These are phyloP conservation scores for Sequoiadendron giganteum DNA, from an alignment of 75 land plant genomes.

Conservation along the genomic window DNA sequence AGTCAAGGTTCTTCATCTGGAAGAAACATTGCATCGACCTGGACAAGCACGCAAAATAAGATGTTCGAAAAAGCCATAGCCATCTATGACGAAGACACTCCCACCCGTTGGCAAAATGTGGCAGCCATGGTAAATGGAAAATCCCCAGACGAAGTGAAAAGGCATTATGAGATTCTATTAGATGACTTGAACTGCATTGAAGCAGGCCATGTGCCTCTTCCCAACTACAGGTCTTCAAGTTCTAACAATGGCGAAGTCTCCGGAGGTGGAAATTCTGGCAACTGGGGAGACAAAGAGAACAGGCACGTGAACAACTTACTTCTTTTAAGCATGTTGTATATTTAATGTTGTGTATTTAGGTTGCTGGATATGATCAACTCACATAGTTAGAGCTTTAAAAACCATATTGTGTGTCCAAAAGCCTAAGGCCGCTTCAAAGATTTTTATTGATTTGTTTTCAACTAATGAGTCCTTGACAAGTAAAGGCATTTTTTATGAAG, in stretches of 20 bases:
- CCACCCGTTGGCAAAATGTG: constrained; percentile 73
- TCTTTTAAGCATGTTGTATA: neutral
- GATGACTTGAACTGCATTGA: constrained; percentile 65
- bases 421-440: too few relatives aligned
- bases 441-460: too few relatives aligned
- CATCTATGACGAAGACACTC: constrained; percentile 13
- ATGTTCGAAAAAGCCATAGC: constrained; percentile 67
- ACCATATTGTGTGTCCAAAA: too few relatives aligned
- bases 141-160: constrained; percentile 65
- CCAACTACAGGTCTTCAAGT: constrained; percentile 39
- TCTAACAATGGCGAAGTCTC: neutral
- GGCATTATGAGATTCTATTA: constrained; percentile 10
- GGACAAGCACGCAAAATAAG: constrained; percentile 73
- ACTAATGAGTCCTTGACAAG: too few relatives aligned
- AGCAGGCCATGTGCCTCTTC: constrained; percentile 48
- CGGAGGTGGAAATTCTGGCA: neutral
- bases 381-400: too few relatives aligned
- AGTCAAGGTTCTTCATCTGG: neutral
- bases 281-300: neutral
- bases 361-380: neutral
- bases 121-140: constrained; percentile 71
- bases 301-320: neutral
- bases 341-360: neutral
- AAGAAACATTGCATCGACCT: constrained; percentile 2
- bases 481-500: too few relatives aligned